These are phyloP conservation scores for Trichoderma breve DNA, from an alignment of 2,329 filamentous ascomycete species.

Conservation along the genomic window DNA sequence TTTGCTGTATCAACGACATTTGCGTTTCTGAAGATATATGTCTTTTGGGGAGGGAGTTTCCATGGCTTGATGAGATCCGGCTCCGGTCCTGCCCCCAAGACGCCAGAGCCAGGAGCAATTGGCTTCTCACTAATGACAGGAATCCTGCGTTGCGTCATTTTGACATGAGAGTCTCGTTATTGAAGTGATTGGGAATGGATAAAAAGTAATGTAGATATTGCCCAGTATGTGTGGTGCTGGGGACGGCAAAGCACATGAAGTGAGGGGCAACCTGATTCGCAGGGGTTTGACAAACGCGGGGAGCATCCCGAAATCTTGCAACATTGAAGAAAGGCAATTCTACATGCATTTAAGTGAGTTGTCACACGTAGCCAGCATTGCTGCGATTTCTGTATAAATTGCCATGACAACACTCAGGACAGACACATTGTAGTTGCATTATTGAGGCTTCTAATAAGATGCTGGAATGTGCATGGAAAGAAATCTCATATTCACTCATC, in stretches of 20 bases:
- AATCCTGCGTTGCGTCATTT: background rate
- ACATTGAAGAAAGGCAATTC: background rate
- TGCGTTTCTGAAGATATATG: constrained; percentile 42
- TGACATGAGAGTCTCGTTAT: background rate
- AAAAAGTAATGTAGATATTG: background rate
- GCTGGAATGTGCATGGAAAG: background rate
- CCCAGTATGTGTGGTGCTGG: background rate
- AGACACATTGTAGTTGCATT: background rate
- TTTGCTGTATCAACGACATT: constrained; percentile 42
- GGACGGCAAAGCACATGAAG: background rate
- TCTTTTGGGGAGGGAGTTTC: constrained; percentile 33
- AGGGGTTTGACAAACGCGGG: background rate
- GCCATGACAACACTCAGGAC: background rate
- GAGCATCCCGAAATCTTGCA: background rate
- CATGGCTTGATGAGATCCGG: constrained; percentile 35
- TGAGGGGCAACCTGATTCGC: background rate
- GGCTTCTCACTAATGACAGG: background rate
- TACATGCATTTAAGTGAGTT: background rate
- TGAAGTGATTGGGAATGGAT: background rate
- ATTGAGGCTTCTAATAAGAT: background rate
- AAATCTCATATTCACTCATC: background rate
- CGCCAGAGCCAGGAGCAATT: background rate
- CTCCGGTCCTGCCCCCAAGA: background rate
- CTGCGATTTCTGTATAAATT: background rate
- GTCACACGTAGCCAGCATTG: background rate